Base-by-base conservation (phyloP, 352 stramenopile genomes). In the Globisporangium viniferum region DNA sequence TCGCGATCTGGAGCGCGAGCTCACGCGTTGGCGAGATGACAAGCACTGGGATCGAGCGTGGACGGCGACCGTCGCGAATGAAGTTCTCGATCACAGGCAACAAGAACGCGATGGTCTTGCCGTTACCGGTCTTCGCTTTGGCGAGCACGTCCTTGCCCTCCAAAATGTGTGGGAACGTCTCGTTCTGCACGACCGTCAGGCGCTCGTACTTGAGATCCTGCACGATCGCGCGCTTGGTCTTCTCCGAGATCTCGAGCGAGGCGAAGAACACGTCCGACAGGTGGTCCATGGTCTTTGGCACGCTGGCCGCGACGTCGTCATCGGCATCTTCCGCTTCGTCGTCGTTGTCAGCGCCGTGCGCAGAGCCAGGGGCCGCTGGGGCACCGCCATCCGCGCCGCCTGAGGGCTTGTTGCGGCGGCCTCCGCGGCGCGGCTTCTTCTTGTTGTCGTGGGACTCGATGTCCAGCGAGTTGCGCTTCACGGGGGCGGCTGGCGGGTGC, bases 21-120 rank as follows among this genome's bases (percentile, higher is more conserved):
- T 99, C 97, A 35, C 97, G 84, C 64, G 97, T 99, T 10, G 97
- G 97, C 10, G 93, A 98, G 63, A 99, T 91, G 10, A 98, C 81
- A 41, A 99, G 81, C 10, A 60, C 94, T 31, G 91, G 94, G 29
- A 98, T 86, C 5, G 88, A 91, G 69, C 98, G 90, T 4, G 74
- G 48, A 5, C 67, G 66, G 73, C 83, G 92, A 2, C 77, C 73
- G 7, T 79, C 62, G 36, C 79, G 75, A 51, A 89, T 89, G 63
- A 97, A 82, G 64, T 81, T 82, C 74, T 97, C 90, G 3, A 97
- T 75, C 44, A 88, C 69, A 22, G 87, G 87, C 62, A 95, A 75
- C 59, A 95, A 24, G 71, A 94, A 94, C 24, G 94, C 91, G 71
- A 94, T 88, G 15, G 93, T 98, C 75, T 98, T 98, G 54, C 92